Conservation (phyloP, 768 basidiomycete species). For the Collybia nuda region DNA sequence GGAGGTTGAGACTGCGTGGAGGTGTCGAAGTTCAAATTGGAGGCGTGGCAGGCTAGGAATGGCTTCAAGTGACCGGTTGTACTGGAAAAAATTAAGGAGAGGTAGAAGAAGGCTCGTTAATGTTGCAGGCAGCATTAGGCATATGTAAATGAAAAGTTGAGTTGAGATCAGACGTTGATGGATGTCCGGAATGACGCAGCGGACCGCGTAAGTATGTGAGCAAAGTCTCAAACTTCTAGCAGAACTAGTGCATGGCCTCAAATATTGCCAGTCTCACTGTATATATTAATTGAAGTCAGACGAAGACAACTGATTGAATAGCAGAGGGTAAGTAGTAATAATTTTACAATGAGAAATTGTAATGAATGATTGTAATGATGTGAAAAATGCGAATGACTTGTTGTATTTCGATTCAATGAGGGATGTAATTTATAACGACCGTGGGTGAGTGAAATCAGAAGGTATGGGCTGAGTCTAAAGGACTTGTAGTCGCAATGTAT, state of each 20-base stretch:
- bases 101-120: slow-evolving; percentile 49
- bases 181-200: no score
- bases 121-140: slow-evolving; percentile 48
- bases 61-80: background rate
- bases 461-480: background rate
- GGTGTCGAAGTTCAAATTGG: slow-evolving; percentile 59
- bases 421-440: background rate
- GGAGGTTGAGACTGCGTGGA: slow-evolving; percentile 52
- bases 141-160: slow-evolving; percentile 23
- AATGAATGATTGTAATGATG: background rate
- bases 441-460: no score
- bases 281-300: no score
- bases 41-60: slow-evolving; percentile 18
- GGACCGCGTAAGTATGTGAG: no score
- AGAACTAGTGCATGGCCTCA: no score
- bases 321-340: background rate
- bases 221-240: no score
- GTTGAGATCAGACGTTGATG: no score
- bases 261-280: no score
- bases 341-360: background rate
- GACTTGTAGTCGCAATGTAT: background rate
- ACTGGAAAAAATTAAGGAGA: slow-evolving; percentile 31
- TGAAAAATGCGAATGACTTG: background rate
- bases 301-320: no score
- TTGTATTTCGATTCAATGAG: background rate